phyloP scores from a whole-genome alignment of 225 moss, liverwort and hornwort species.

The Bryum argenteum region DNA sequence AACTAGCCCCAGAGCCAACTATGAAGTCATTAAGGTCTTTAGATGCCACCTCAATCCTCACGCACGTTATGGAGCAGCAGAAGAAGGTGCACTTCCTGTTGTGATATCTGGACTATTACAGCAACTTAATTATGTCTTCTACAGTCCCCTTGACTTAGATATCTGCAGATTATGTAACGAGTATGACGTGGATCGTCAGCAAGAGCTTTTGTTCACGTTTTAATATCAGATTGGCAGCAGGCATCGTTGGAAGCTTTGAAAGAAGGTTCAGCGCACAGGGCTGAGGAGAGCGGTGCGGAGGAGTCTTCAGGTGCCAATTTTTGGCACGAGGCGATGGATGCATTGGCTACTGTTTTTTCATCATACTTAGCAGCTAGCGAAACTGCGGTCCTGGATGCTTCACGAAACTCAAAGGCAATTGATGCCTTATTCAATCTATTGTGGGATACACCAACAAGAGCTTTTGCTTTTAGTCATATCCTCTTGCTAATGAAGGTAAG shows the following conservation, averaged over 20 bases:
- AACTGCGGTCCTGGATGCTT: slow-evolving; percentile 64
- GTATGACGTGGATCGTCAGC: slow-evolving; percentile 7
- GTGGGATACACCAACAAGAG: slow-evolving; percentile 62
- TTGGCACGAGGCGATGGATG: slow-evolving; percentile 69
- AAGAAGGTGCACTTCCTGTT: slow-evolving; percentile 44
- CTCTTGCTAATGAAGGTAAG: slow-evolving; percentile 77
- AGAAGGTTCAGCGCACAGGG: slow-evolving; percentile 30
- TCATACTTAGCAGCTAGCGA: slow-evolving; percentile 68
- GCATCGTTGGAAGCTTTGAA: slow-evolving; percentile 42
- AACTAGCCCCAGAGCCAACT: slow-evolving; percentile 69
- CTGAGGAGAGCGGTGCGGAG: slow-evolving; percentile 31
- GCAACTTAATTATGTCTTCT: background rate
- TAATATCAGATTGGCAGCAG: slow-evolving; percentile 49
- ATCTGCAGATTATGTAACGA: slow-evolving; percentile 3
- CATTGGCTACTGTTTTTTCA: slow-evolving; percentile 63
- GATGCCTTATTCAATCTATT: slow-evolving; percentile 70
- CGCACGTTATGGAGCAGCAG: slow-evolving; percentile 69
- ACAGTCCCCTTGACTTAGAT: background rate
- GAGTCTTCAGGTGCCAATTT: slow-evolving; percentile 38
- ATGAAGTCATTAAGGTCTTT: slow-evolving; percentile 66
- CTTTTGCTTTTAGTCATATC: slow-evolving; percentile 70
- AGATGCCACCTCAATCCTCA: slow-evolving; percentile 63
- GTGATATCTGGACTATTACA: background rate
- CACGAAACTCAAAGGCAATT: slow-evolving; percentile 68
- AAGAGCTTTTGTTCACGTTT: slow-evolving; percentile 37